phyloP scores from a whole-genome alignment of 805 yeast species.

The Saccharomycopsis sp. region DNA sequence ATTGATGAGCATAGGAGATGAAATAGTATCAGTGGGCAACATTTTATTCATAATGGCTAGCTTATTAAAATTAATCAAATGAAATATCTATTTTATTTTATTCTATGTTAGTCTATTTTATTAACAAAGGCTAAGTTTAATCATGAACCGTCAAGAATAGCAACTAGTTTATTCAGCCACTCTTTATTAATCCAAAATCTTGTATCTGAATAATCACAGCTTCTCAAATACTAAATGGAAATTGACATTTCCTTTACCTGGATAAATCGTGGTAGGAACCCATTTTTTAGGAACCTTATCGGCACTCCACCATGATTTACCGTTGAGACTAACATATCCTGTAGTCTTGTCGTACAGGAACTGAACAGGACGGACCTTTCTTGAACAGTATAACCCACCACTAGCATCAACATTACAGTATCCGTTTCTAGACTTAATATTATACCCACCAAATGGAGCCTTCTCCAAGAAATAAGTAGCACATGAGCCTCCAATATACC shows the following conservation, averaged over 20 bases:
- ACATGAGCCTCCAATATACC: constrained; percentile 78
- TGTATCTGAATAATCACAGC: background rate
- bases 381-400: constrained; percentile 30
- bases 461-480: constrained; percentile 61
- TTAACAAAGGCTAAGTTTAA: too few relatives aligned
- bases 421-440: constrained; percentile 65
- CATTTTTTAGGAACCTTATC: constrained; percentile 36
- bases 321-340: constrained; percentile 52
- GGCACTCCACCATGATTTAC: constrained; percentile 56
- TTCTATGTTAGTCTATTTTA: too few relatives aligned
- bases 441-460: constrained; percentile 67
- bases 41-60: too few relatives aligned
- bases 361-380: constrained; percentile 40
- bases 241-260: constrained; percentile 36
- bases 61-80: too few relatives aligned
- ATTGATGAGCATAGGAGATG: too few relatives aligned
- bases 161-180: too few relatives aligned
- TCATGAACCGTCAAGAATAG: too few relatives aligned
- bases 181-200: background rate
- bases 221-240: constrained; percentile 32
- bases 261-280: constrained; percentile 42
- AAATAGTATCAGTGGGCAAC: too few relatives aligned
- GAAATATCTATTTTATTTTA: too few relatives aligned
- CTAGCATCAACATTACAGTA: constrained; percentile 48
- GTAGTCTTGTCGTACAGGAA: constrained; percentile 47